Evolutionary conservation across 179 eudicot species (phyloP), one percentile per base, ranked within the genome.

Genomic region (Amaranthus tricolor): DNA sequence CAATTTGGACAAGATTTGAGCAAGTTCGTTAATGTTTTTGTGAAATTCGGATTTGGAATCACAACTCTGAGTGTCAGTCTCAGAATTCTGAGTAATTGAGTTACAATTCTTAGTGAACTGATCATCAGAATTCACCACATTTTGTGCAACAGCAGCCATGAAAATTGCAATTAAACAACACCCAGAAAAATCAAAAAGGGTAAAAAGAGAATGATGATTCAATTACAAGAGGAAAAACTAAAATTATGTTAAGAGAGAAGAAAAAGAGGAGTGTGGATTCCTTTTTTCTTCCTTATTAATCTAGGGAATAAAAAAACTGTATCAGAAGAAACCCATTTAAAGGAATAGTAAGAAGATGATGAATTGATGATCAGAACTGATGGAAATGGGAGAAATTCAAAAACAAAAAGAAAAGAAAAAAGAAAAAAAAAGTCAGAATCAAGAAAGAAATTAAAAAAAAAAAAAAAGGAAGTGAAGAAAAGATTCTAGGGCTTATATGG

Each of bases 1-100:
- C 79, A 92, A 84, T 66, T 89, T 86, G 20, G 94, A 89, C 65
- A 92, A 73, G 85, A 86, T 79, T 19, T 90, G 91, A 47, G 85
- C 90, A 53, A 90, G 77, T 77, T 84, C 87, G 21, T 82, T 70
- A 5, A 84, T 85, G 64, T 86, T 86, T 78, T 87, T 89, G 68
- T 82, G 81, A 19, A 80, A 77, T 62, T 92, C 93, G 6, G 90
- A 82, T 77, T 90, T 85, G 14, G 88, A 82, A 82, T 77, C 85
- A n/a, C 72, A 74, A 62, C 73, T 78, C n/a, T 63, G 59, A 72
- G 61, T 66, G 62, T 79, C 83, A 79, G 66, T 79, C 19, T 84
- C 85, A 53, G 82, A 78, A 70, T 13, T 40, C 6, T 74, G 56
- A 55, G 79, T 80, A 50, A 76, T 66, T 68, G 78, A 62, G 58